phyloP scores from a whole-genome alignment of 768 basidiomycete species.

The Kockovaella imperatae region DNA sequence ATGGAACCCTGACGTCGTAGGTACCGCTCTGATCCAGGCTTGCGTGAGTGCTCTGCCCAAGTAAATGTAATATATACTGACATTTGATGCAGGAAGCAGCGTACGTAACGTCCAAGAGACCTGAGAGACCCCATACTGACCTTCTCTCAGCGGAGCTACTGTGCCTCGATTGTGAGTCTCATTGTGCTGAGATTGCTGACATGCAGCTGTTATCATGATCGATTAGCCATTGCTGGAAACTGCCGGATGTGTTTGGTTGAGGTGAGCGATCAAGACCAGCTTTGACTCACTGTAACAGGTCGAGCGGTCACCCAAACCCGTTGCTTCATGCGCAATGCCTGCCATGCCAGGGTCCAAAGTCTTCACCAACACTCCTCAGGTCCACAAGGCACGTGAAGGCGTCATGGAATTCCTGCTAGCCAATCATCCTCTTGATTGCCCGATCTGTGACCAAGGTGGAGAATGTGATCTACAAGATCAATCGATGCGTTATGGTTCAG shows the following conservation, averaged over 20 bases:
- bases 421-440: conserved; percentile 97
- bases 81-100: conserved; percentile 54
- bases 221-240: conserved; percentile 93
- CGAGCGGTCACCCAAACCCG: conserved; percentile 85
- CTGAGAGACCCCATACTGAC: conserved; percentile 8
- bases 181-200: neutral
- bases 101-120: conserved; percentile 1
- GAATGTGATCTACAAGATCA: conserved; percentile 99
- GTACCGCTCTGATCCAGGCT: conserved; percentile 88
- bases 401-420: conserved; percentile 98
- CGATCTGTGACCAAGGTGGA: conserved; percentile 97
- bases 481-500: conserved; percentile 97
- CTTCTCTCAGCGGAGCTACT: conserved; percentile 48
- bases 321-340: conserved; percentile 96
- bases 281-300: conserved; percentile 45
- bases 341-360: conserved; percentile 91
- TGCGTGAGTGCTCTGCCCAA: conserved; percentile 46
- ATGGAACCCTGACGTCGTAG: neutral
- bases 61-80: conserved; percentile 53
- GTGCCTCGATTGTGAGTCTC: conserved; percentile 49
- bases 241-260: conserved; percentile 99
- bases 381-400: conserved; percentile 65
- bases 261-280: conserved; percentile 42
- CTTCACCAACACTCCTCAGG: conserved; percentile 80
- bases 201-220: conserved; percentile 46